Conservation (phyloP, 2,329 filamentous ascomycete genomes). For the Setomelanomma holmii region DNA sequence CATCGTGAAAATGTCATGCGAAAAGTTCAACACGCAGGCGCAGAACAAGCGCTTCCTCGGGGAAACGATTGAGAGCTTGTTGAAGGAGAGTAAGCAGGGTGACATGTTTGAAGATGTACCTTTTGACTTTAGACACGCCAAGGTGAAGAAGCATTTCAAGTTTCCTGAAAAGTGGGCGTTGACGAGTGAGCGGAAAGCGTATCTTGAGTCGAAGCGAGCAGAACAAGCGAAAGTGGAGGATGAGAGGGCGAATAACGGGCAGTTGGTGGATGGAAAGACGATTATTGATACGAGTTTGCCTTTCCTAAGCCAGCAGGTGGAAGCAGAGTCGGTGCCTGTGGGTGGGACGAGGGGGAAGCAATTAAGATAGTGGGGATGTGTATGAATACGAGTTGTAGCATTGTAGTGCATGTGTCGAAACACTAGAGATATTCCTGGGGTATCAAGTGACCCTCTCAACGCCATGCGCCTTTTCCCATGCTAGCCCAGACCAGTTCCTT, state of each 20-base stretch:
- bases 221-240: conserved; percentile 63
- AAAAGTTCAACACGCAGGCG: conserved; percentile 84
- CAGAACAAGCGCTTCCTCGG: conserved; percentile 97
- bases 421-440: background rate
- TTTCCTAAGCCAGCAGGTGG: conserved; percentile 18
- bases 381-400: background rate
- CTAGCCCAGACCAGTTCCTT: background rate
- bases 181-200: conserved; percentile 70
- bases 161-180: conserved; percentile 88
- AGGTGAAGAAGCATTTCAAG: conserved; percentile 67
- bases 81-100: conserved; percentile 72
- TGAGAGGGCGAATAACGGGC: conserved; percentile 60
- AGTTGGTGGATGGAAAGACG: conserved; percentile 62
- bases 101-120: conserved; percentile 91
- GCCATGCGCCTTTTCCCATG: conserved; percentile 3
- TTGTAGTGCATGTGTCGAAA: conserved; percentile 1
- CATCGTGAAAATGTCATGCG: conserved; percentile 87
- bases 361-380: conserved; percentile 2
- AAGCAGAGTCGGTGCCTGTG: conserved; percentile 27
- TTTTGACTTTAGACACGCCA: conserved; percentile 86
- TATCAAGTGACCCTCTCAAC: conserved; percentile 1
- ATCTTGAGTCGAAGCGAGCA: conserved; percentile 69
- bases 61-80: conserved; percentile 75
- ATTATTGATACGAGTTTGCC: conserved; percentile 46
- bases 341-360: conserved; percentile 21